phyloP scores from a whole-genome alignment of 1,284 basidiomycete species.

The Cutaneotrichosporon cavernicola region DNA sequence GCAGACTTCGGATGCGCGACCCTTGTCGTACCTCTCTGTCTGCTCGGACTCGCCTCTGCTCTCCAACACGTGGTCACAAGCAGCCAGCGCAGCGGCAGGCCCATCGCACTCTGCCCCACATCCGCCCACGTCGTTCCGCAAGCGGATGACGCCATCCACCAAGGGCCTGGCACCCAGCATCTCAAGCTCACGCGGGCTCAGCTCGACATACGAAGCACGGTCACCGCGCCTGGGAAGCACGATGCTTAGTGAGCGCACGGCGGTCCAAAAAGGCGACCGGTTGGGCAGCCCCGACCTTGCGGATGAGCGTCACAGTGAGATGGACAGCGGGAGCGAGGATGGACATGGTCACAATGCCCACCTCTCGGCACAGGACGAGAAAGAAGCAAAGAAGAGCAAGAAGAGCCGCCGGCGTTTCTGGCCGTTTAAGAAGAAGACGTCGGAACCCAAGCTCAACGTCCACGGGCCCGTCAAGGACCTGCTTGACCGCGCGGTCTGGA shows the following conservation, averaged over 20 bases:
- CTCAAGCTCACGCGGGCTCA: background rate
- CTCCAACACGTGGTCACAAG: background rate
- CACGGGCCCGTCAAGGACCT: constrained; percentile 3
- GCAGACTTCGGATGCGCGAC: background rate
- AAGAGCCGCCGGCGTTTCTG: background rate
- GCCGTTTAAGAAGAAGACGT: constrained; percentile 1
- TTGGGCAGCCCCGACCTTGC: background rate
- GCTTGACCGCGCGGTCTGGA: constrained; percentile 8
- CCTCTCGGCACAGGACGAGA: background rate
- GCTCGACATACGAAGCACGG: background rate
- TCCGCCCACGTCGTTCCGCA: background rate
- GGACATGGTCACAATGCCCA: background rate
- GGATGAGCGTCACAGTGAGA: background rate
- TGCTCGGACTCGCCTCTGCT: constrained; percentile 8
- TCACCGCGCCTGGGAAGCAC: background rate
- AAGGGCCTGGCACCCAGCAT: background rate
- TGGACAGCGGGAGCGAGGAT: background rate
- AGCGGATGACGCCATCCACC: background rate
- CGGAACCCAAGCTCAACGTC: background rate
- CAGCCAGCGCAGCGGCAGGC: background rate
- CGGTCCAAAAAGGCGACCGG: background rate
- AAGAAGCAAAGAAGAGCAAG: background rate
- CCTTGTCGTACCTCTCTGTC: background rate
- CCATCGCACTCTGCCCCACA: background rate
- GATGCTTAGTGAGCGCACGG: background rate